A percentile compares a stretch with the other conserved stretches of the same genome.
phyloP scores from a whole-genome alignment of 169 alveolate species.

The Cytauxzoon felis region DNA sequence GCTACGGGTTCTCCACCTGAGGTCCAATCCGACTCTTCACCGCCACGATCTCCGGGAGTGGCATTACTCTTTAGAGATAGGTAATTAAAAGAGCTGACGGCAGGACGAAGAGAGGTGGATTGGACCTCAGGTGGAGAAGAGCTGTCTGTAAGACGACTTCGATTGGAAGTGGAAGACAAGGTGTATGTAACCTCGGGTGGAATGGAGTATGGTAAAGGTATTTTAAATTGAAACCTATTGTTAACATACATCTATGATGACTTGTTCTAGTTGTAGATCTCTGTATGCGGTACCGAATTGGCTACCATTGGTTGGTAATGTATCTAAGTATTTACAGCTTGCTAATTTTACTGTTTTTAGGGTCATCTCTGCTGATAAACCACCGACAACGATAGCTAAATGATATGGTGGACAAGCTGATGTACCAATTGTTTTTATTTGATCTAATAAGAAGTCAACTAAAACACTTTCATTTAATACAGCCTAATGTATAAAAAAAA shows the following conservation, averaged over 20 bases:
- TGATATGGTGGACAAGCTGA: constrained; percentile 90
- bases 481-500: constrained; percentile 50
- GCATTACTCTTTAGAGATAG: too few species aligned
- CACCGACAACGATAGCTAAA: constrained; percentile 83
- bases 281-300: constrained; percentile 79
- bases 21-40: too few species aligned
- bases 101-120: too few species aligned
- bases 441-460: constrained; percentile 68
- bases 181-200: too few species aligned
- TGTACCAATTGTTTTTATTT: constrained; percentile 79
- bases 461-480: constrained; percentile 70
- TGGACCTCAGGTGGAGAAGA: too few species aligned
- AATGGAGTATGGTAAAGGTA: too few species aligned
- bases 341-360: constrained; percentile 84
- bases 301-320: constrained; percentile 76
- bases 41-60: too few species aligned
- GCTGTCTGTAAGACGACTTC: too few species aligned
- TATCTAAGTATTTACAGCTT: constrained; percentile 77
- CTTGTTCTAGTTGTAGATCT: constrained; percentile 73
- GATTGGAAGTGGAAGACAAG: too few species aligned
- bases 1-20: too few species aligned
- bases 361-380: constrained; percentile 83
- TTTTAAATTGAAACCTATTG: background rate
- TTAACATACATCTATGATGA: constrained; percentile 3
- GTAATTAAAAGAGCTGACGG: too few species aligned